Percentiles rank a stretch among this genome's conserved stretches.
Evolutionary conservation across 2,329 filamentous ascomycete genomes (phyloP).

Genomic region (Fusarium euwallaceae): DNA sequence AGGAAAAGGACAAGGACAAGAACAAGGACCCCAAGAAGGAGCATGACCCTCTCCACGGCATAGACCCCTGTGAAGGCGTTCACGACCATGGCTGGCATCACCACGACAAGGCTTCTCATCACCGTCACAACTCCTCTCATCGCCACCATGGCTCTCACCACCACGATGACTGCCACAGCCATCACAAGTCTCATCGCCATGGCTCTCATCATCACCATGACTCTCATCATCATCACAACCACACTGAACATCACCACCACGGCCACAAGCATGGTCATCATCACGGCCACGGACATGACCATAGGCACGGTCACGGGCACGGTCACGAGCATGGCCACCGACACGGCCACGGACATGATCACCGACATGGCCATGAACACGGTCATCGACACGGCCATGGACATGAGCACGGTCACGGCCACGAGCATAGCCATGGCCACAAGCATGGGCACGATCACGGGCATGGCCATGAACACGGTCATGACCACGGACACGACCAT

Average conservation of each 20-base stretch:
- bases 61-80: not conserved
- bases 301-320: not conserved
- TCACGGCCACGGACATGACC: not conserved
- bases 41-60: not conserved
- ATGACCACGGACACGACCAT: not conserved
- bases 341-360: not conserved
- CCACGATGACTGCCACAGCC: not conserved
- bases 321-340: not conserved
- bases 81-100: not conserved
- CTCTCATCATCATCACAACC: not conserved
- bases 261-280: not conserved
- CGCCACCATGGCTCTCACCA: not conserved
- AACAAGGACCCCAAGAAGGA: conserved; percentile 6
- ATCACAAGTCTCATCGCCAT: not conserved
- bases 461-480: not conserved
- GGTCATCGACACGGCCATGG: conserved; percentile 1
- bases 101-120: not conserved
- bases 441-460: conserved; percentile 1
- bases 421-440: conserved; percentile 6
- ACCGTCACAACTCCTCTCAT: not conserved
- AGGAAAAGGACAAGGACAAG: not conserved
- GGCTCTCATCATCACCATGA: not conserved
- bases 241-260: conserved; percentile 1
- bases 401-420: conserved; percentile 2
- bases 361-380: not conserved